phyloP scores from a whole-genome alignment of 306 rosid species.

The Pterocarpus macrocarpus region DNA sequence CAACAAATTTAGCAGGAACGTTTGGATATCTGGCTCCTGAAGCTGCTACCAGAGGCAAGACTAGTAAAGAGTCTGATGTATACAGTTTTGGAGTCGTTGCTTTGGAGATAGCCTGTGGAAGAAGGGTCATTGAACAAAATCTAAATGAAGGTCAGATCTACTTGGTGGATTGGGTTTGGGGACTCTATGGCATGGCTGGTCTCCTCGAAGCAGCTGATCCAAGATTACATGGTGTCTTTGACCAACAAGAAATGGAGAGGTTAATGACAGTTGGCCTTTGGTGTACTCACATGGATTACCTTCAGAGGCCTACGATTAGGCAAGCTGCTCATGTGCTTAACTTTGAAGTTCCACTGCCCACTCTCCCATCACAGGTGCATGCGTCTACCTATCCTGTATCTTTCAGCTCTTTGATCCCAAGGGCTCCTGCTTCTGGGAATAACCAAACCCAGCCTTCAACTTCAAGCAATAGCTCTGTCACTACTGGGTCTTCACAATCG shows the following conservation, averaged over 20 bases:
- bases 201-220: constrained; percentile 29
- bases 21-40: constrained; percentile 51
- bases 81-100: constrained; percentile 60
- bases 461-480: background rate
- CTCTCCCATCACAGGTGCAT: background rate
- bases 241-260: background rate
- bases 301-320: constrained; percentile 35
- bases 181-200: constrained; percentile 18
- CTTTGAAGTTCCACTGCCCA: constrained; percentile 41
- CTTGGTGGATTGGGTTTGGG: constrained; percentile 57
- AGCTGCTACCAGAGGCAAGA: constrained; percentile 10
- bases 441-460: background rate
- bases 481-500: constrained; percentile 22
- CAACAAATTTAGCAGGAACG: constrained; percentile 45
- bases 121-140: constrained; percentile 33
- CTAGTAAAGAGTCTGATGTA: constrained; percentile 41
- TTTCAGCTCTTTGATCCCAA: too few relatives aligned
- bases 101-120: constrained; percentile 64
- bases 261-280: constrained; percentile 43
- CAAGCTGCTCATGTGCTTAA: constrained; percentile 41
- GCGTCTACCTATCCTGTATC: background rate
- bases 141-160: background rate
- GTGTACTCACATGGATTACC: constrained; percentile 41
- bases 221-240: constrained; percentile 14
- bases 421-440: background rate